Conservation (phyloP, 2,329 filamentous ascomycete species). For the Macrophomina tecta region DNA sequence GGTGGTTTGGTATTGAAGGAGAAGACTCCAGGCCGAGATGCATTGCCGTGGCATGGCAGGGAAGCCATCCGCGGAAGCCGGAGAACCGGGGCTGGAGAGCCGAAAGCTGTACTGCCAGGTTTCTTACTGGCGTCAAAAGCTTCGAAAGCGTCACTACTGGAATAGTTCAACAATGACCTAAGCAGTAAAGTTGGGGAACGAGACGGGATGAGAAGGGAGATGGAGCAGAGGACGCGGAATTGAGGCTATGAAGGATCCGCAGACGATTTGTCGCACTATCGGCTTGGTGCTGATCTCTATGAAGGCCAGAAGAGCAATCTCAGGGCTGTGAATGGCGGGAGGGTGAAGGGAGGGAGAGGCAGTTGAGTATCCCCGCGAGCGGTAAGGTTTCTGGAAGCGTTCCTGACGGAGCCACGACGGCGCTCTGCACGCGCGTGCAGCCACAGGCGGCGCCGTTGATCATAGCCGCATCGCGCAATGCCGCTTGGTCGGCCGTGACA, state of each 20-base stretch:
- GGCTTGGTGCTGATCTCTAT: slow-evolving; percentile 14
- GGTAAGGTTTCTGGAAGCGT: slow-evolving; percentile 21
- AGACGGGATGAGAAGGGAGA: neutral
- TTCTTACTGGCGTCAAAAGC: neutral
- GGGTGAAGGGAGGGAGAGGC: neutral
- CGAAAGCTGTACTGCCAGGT: slow-evolving; percentile 4
- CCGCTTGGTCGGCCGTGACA: slow-evolving; percentile 3
- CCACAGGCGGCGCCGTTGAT: slow-evolving; percentile 5
- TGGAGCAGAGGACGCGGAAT: neutral
- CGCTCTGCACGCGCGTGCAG: neutral
- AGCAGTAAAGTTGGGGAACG: slow-evolving; percentile 11
- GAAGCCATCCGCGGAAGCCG: slow-evolving; percentile 9
- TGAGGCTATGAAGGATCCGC: slow-evolving; percentile 22
- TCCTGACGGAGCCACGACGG: slow-evolving; percentile 19
- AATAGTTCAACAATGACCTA: slow-evolving; percentile 2
- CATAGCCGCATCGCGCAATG: slow-evolving; percentile 21
- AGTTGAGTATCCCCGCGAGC: slow-evolving; percentile 8
- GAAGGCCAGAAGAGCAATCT: slow-evolving; percentile 2
- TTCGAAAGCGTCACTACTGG: neutral
- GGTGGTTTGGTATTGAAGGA: neutral
- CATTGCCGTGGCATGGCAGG: neutral
- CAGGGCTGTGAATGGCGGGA: neutral
- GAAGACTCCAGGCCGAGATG: neutral
- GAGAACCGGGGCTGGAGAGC: slow-evolving; percentile 4
- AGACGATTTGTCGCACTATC: slow-evolving; percentile 14